A percentile compares a stretch with the other conserved stretches of the same genome.
These are phyloP conservation scores for Mortierella sp. DNA, from an alignment of 371 early-diverging fungal species.

Conservation along the genomic window DNA sequence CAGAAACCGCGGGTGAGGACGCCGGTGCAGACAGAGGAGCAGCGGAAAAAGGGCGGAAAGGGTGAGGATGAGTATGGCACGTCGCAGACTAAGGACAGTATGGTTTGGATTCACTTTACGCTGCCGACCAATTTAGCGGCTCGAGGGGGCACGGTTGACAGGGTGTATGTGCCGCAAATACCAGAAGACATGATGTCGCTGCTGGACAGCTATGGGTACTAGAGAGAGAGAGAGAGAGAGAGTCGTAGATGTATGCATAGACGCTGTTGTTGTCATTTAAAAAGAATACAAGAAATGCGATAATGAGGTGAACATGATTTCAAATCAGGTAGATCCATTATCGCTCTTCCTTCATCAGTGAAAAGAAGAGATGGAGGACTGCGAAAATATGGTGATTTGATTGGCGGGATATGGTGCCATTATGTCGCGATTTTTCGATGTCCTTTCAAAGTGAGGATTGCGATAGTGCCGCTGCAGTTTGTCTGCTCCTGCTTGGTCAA, in stretches of 20 bases:
- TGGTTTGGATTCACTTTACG: constrained; percentile 33
- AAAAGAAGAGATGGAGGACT: neutral
- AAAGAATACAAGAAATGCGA: neutral
- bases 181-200: constrained; percentile 48
- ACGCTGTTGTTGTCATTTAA: neutral
- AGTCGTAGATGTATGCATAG: too few species aligned
- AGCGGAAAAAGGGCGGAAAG: constrained; percentile 16
- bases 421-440: constrained; percentile 15
- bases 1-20: neutral
- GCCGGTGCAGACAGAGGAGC: constrained; percentile 14
- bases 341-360: too few species aligned
- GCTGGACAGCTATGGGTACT: constrained; percentile 30
- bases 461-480: neutral
- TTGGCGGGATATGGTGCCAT: constrained; percentile 36
- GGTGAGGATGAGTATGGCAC: constrained; percentile 19
- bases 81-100: constrained; percentile 33
- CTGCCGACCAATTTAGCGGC: constrained; percentile 36
- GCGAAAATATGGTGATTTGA: neutral
- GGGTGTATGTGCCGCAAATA: constrained; percentile 44
- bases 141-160: constrained; percentile 25
- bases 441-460: neutral
- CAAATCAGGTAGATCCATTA: neutral
- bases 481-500: neutral
- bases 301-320: neutral
- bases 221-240: neutral